Percentiles rank a stretch among this genome's conserved stretches.
These are phyloP conservation scores for Raphanus raphanistrum DNA, from an alignment of 345 rosid genomes.

Conservation along the genomic window DNA sequence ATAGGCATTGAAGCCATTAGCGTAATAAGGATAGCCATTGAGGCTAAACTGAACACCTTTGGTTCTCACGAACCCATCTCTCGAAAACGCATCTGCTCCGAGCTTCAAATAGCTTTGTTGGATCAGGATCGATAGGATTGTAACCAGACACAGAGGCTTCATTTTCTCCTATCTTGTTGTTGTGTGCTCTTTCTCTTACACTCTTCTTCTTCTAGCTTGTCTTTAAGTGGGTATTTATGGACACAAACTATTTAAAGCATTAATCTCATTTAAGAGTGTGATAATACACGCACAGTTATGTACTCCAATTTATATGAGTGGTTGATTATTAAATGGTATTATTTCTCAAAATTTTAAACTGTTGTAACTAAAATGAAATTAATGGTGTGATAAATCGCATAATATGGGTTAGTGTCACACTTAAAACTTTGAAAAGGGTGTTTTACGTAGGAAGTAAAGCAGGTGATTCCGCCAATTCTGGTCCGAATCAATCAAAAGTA, in stretches of 20 bases:
- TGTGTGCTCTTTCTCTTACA: constrained; percentile 3
- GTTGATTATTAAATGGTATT: not conserved
- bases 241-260: not conserved
- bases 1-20: constrained; percentile 91
- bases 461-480: constrained; percentile 30
- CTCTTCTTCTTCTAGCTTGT: not conserved
- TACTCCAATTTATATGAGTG: not conserved
- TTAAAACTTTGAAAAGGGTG: not conserved
- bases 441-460: constrained; percentile 23
- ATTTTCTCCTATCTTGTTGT: constrained; percentile 23
- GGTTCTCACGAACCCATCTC: constrained; percentile 62
- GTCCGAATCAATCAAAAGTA: not conserved
- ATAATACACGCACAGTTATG: constrained; percentile 7
- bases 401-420: not conserved
- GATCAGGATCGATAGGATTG: constrained; percentile 41
- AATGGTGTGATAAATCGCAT: not conserved
- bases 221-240: constrained; percentile 34
- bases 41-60: constrained; percentile 63
- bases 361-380: not conserved
- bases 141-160: constrained; percentile 44
- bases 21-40: constrained; percentile 72
- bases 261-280: constrained; percentile 16
- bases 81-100: constrained; percentile 44
- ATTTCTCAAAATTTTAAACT: not conserved
- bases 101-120: constrained; percentile 34